Evolutionary conservation across 73 alveolate genomes (phyloP).

Genomic region (Breviolum minutum): DNA sequence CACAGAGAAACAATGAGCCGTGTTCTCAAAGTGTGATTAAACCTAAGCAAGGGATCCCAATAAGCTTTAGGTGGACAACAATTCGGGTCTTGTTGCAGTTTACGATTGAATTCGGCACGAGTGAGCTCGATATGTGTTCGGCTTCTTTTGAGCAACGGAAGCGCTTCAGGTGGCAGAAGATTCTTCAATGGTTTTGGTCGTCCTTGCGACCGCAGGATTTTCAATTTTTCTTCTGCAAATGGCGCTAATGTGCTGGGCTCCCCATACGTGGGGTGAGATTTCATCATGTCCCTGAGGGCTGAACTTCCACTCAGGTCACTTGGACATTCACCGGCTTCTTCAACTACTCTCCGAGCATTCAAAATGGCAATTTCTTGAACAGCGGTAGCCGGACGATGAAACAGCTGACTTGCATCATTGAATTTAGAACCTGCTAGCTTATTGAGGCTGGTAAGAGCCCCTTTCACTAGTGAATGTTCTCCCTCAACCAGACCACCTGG

Average conservation of each 20-base stretch:
- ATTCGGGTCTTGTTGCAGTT: neutral
- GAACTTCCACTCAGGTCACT: neutral
- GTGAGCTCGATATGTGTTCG: neutral
- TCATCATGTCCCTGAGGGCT: constrained; percentile 22
- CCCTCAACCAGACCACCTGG: neutral
- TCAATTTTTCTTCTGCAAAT: neutral
- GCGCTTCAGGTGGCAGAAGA: neutral
- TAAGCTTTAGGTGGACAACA: neutral
- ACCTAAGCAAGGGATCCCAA: neutral
- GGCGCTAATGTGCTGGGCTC: constrained; percentile 32
- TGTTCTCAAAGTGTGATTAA: neutral
- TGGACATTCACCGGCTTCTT: neutral
- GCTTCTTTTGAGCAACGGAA: neutral
- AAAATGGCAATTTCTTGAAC: neutral
- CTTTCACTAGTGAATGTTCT: neutral
- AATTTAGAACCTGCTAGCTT: constrained; percentile 33
- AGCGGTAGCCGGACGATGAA: constrained; percentile 26
- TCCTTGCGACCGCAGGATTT: neutral
- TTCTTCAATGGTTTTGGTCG: neutral
- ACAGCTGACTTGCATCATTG: constrained; percentile 10
- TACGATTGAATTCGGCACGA: neutral
- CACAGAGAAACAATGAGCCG: neutral
- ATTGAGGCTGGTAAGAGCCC: neutral
- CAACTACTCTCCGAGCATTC: neutral
- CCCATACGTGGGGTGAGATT: constrained; percentile 15